These are phyloP conservation scores for Powellomyces hirtus DNA, from an alignment of 192 early-diverging fungal genomes.

Conservation along the genomic window DNA sequence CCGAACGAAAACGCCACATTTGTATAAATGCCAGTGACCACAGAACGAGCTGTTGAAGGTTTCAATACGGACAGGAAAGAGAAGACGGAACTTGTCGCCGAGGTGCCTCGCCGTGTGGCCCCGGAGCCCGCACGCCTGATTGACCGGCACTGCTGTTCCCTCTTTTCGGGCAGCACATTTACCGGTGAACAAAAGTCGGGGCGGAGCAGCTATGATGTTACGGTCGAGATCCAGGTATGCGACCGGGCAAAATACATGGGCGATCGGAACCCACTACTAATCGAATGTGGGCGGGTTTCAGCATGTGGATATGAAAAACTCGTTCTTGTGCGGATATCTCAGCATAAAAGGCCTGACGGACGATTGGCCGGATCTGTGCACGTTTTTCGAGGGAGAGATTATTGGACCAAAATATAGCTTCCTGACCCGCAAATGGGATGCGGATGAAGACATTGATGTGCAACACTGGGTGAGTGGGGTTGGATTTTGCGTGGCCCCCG, in stretches of 20 bases:
- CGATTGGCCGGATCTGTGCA: slow-evolving; percentile 78
- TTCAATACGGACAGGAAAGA: too few relatives aligned
- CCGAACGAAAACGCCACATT: too few relatives aligned
- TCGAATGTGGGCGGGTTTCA: neutral
- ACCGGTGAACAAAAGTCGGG: slow-evolving; percentile 65
- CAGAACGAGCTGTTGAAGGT: too few relatives aligned
- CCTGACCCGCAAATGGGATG: slow-evolving; percentile 81
- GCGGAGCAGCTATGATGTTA: slow-evolving; percentile 61
- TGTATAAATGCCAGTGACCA: too few relatives aligned
- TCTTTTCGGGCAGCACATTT: slow-evolving; percentile 66
- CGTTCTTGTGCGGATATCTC: slow-evolving; percentile 78
- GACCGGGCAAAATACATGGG: neutral
- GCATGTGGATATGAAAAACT: slow-evolving; percentile 68
- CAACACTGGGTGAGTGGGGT: slow-evolving; percentile 66
- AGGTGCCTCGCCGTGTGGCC: too few relatives aligned
- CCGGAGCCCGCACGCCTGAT: too few relatives aligned
- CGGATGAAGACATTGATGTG: slow-evolving; percentile 69
- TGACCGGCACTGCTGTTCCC: slow-evolving; percentile 24
- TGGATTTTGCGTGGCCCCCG: neutral
- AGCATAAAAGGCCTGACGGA: slow-evolving; percentile 78
- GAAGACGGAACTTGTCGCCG: too few relatives aligned
- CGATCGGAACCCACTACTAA: neutral
- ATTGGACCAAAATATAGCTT: slow-evolving; percentile 76
- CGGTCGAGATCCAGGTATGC: slow-evolving; percentile 69
- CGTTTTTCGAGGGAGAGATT: slow-evolving; percentile 88